These are phyloP conservation scores for Pleurotus eryngii DNA, from an alignment of 768 basidiomycete genomes.

Conservation along the genomic window DNA sequence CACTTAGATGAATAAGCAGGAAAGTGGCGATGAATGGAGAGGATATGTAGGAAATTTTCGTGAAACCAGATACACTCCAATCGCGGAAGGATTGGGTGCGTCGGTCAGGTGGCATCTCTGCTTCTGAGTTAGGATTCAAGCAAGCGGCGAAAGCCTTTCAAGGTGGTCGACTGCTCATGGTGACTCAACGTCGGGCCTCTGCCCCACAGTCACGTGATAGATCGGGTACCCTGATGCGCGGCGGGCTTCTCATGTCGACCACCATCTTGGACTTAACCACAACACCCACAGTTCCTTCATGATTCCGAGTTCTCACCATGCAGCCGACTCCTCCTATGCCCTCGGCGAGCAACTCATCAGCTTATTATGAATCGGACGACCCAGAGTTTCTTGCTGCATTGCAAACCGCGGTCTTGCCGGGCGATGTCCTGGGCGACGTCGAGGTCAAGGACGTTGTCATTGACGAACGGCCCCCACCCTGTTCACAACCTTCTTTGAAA, in stretches of 20 bases:
- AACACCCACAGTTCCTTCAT: too few relatives aligned
- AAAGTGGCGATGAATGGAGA: conserved; percentile 79
- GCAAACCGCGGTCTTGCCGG: conserved; percentile 6
- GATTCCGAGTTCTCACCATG: too few relatives aligned
- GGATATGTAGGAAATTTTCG: conserved; percentile 60
- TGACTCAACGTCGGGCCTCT: too few relatives aligned
- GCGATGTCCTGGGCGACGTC: conserved; percentile 7
- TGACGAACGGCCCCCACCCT: conserved; percentile 30
- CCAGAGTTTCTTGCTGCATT: conserved; percentile 6
- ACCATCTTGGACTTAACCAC: too few relatives aligned
- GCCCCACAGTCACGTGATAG: too few relatives aligned
- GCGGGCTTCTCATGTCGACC: too few relatives aligned
- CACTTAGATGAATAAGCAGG: conserved; percentile 73
- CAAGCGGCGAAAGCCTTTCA: too few relatives aligned
- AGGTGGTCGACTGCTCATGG: too few relatives aligned
- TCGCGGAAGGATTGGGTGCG: too few relatives aligned
- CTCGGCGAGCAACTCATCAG: conserved; percentile 4
- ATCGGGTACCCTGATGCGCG: too few relatives aligned
- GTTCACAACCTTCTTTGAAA: conserved; percentile 39
- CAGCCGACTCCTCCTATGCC: conserved; percentile 4
- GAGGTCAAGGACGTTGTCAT: conserved; percentile 22
- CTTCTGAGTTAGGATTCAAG: too few relatives aligned
- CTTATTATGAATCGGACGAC: conserved; percentile 8
- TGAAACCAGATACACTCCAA: conserved; percentile 29
- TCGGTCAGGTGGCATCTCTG: too few relatives aligned